A percentile compares a stretch with the other conserved stretches of the same genome.
phyloP scores from a whole-genome alignment of 2,329 filamentous ascomycete genomes.

The Neocucurbitaria cava region DNA sequence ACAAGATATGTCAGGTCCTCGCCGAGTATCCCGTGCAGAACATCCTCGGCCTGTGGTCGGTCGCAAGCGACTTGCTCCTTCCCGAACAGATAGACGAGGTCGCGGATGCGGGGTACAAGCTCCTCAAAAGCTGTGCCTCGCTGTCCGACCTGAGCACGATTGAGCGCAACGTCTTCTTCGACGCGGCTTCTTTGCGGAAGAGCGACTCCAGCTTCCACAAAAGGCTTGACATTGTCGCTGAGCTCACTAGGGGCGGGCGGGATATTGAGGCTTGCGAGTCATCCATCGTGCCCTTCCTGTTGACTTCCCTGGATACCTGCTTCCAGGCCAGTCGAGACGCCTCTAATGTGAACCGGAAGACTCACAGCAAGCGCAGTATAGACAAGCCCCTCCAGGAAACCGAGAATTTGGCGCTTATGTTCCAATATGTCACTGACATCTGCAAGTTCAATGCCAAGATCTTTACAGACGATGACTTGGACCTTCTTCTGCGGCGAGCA shows the following conservation, averaged over 20 bases:
- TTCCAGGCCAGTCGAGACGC: constrained; percentile 43
- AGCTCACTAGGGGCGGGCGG: constrained; percentile 47
- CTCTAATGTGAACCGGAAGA: constrained; percentile 29
- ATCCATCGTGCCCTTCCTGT: constrained; percentile 42
- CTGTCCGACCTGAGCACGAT: constrained; percentile 42
- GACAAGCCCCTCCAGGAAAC: constrained; percentile 33
- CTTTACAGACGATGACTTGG: constrained; percentile 68
- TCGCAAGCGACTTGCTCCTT: constrained; percentile 47
- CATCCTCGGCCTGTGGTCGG: constrained; percentile 46
- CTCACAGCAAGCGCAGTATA: constrained; percentile 32
- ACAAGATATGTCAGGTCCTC: constrained; percentile 44
- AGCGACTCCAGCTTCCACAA: constrained; percentile 38
- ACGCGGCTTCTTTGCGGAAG: constrained; percentile 39
- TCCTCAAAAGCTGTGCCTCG: constrained; percentile 44
- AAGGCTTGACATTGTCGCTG: constrained; percentile 44
- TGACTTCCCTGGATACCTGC: constrained; percentile 40
- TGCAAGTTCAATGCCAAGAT: constrained; percentile 79
- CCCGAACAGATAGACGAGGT: constrained; percentile 43
- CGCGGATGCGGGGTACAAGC: constrained; percentile 41
- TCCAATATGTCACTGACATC: constrained; percentile 70
- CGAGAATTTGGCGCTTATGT: constrained; percentile 63
- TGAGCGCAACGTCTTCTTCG: constrained; percentile 50
- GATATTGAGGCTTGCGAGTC: constrained; percentile 49
- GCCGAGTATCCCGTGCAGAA: constrained; percentile 46
- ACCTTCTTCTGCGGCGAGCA: constrained; percentile 66